Conservation (phyloP, 306 rosid genomes). For the Sindora glabra region DNA sequence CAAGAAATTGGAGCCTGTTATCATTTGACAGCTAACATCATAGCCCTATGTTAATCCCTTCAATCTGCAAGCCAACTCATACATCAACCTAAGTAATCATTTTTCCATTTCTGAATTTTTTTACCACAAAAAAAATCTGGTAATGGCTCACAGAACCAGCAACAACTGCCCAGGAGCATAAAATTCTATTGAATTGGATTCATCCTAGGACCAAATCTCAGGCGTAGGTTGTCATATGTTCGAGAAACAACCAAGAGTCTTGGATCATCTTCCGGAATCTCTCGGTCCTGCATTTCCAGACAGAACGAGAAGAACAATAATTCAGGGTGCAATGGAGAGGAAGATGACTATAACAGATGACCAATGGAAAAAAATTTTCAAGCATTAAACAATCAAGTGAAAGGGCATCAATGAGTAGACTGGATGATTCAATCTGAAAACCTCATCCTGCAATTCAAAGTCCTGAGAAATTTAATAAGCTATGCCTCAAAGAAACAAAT, state of each 20-base stretch:
- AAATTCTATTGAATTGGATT: not conserved
- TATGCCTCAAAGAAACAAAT: not conserved
- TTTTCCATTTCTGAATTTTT: not conserved
- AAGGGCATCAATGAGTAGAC: not conserved
- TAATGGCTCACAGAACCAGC: constrained; percentile 2
- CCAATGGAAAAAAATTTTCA: not conserved
- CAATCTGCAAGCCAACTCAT: not conserved
- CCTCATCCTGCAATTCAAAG: too few relatives aligned
- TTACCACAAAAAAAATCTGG: constrained; percentile 3
- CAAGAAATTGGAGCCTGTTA: not conserved
- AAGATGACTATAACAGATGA: not conserved
- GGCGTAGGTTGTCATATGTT: constrained; percentile 24
- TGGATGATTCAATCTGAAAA: not conserved
- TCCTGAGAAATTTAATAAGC: too few relatives aligned
- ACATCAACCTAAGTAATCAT: constrained; percentile 7
- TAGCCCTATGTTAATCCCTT: not conserved
- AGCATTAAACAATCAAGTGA: not conserved
- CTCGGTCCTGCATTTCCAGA: constrained; percentile 47
- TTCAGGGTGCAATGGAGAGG: not conserved
- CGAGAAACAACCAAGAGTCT: constrained; percentile 50
- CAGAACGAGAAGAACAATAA: not conserved
- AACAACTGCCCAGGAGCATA: not conserved
- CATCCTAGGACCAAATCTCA: constrained; percentile 28
- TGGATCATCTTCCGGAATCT: constrained; percentile 80
- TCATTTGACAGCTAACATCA: not conserved